These are phyloP conservation scores for Penicillium flavigenum DNA, from an alignment of 495 filamentous ascomycete genomes.

Conservation along the genomic window DNA sequence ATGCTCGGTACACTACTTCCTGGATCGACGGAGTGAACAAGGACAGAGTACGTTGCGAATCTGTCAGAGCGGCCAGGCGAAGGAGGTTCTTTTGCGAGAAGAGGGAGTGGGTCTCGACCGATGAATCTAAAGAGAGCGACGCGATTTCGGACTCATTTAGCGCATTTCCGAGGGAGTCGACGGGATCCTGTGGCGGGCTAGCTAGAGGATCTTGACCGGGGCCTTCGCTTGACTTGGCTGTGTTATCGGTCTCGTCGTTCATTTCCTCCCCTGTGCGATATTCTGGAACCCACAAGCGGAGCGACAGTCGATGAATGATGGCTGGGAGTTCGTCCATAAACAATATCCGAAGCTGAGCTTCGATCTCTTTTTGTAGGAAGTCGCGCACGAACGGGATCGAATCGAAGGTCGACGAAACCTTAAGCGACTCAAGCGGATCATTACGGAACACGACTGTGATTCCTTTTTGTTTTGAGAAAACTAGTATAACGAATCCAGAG, in stretches of 20 bases:
- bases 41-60: constrained; percentile 83
- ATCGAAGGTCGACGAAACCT: constrained; percentile 98
- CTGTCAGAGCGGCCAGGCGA: constrained; percentile 69
- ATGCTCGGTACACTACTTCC: constrained; percentile 86
- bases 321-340: constrained; percentile 98
- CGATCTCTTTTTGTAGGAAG: constrained; percentile 94
- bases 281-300: constrained; percentile 87
- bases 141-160: constrained; percentile 71
- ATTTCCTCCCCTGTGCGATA: constrained; percentile 64
- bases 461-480: constrained; percentile 96
- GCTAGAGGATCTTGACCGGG: constrained; percentile 72
- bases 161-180: constrained; percentile 72
- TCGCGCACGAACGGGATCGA: constrained; percentile 97
- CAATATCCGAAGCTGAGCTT: constrained; percentile 84
- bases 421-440: constrained; percentile 94
- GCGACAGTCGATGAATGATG: constrained; percentile 89
- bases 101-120: constrained; percentile 72
- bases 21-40: constrained; percentile 80
- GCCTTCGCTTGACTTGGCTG: constrained; percentile 33
- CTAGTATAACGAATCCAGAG: constrained; percentile 95
- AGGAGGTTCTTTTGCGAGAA: constrained; percentile 91
- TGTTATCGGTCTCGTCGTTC: constrained; percentile 30
- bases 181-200: constrained; percentile 73
- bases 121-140: constrained; percentile 70
- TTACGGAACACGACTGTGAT: constrained; percentile 96